Conservation (phyloP, 1,284 basidiomycete genomes). For the Binderoboletus segoi region DNA sequence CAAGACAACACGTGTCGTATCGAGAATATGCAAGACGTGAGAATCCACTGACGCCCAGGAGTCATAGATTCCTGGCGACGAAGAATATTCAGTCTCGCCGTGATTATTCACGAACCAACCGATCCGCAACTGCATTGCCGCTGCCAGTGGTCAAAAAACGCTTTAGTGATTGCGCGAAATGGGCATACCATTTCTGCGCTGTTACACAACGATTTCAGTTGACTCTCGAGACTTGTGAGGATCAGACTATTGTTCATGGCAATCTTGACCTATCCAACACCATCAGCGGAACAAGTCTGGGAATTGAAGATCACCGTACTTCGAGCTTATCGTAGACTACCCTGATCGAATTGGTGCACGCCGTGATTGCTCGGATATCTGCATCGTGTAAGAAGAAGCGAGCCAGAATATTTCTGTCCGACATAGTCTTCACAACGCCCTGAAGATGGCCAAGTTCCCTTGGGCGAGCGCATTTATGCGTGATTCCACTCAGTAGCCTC, state of each 20-base stretch:
- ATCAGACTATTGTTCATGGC: slow-evolving; percentile 13
- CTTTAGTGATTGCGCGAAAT: neutral
- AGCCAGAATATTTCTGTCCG: neutral
- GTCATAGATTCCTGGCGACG: too few relatives aligned
- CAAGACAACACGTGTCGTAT: too few relatives aligned
- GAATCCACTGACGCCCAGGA: too few relatives aligned
- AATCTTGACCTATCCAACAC: slow-evolving; percentile 9
- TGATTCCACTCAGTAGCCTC: neutral
- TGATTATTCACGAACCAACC: too few relatives aligned
- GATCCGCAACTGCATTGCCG: slow-evolving; percentile 12
- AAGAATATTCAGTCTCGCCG: too few relatives aligned
- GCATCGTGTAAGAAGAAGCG: slow-evolving; percentile 18
- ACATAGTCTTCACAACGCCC: slow-evolving; percentile 9
- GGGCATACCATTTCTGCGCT: slow-evolving; percentile 1
- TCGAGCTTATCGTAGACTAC: slow-evolving; percentile 10
- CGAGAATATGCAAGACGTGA: too few relatives aligned
- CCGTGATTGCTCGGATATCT: slow-evolving; percentile 6
- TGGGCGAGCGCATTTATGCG: neutral
- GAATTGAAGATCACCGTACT: slow-evolving; percentile 1
- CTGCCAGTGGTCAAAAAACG: slow-evolving; percentile 7
- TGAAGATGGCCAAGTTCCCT: slow-evolving; percentile 21
- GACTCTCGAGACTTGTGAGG: slow-evolving; percentile 14
- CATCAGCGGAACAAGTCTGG: neutral
- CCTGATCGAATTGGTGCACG: slow-evolving; percentile 5
- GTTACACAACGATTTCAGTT: neutral